A percentile compares a stretch with the other conserved stretches of the same genome.
These are phyloP conservation scores for Alternaria postmessia DNA, from an alignment of 2,329 filamentous ascomycete genomes.

Conservation along the genomic window DNA sequence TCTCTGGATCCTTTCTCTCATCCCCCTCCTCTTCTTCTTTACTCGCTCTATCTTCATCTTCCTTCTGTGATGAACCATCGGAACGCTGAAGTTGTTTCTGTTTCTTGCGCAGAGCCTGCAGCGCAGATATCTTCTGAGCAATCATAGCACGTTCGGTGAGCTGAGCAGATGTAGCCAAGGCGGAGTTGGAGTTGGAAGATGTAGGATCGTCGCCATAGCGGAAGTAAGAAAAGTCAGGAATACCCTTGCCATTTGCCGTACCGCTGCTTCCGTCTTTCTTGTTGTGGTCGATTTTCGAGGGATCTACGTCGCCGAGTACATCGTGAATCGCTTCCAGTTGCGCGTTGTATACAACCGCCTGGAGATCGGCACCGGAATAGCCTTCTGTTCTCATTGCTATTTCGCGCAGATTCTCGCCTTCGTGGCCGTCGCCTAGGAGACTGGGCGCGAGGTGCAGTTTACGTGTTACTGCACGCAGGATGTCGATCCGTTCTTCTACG, in stretches of 20 bases:
- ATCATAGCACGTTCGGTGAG: conserved; percentile 82
- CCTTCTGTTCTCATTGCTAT: conserved; percentile 84
- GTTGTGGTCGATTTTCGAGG: conserved; percentile 37
- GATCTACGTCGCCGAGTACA: conserved; percentile 70
- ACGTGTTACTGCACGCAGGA: conserved; percentile 81
- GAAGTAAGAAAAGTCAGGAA: conserved; percentile 68
- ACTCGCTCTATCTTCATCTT: conserved; percentile 19
- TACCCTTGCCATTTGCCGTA: conserved; percentile 27
- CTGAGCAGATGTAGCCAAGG: conserved; percentile 58
- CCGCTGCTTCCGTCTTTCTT: conserved; percentile 31
- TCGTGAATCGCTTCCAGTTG: conserved; percentile 98
- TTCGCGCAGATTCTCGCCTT: conserved; percentile 64
- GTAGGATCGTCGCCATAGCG: conserved; percentile 70
- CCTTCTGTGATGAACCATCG: conserved; percentile 19
- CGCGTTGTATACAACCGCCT: conserved; percentile 94
- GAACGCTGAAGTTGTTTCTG: conserved; percentile 59
- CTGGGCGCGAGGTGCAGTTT: conserved; percentile 78
- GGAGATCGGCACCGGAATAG: conserved; percentile 92
- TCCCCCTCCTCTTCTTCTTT: conserved; percentile 48
- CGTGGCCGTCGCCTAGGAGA: conserved; percentile 59
- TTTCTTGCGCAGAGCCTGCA: conserved; percentile 75
- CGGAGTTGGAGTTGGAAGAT: conserved; percentile 13
- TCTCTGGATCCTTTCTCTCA: conserved; percentile 73
- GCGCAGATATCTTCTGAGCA: conserved; percentile 79
- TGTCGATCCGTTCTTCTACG: conserved; percentile 83